Evolutionary conservation across 192 early-diverging fungal species (phyloP).

Genomic region (Podila epicladia): DNA sequence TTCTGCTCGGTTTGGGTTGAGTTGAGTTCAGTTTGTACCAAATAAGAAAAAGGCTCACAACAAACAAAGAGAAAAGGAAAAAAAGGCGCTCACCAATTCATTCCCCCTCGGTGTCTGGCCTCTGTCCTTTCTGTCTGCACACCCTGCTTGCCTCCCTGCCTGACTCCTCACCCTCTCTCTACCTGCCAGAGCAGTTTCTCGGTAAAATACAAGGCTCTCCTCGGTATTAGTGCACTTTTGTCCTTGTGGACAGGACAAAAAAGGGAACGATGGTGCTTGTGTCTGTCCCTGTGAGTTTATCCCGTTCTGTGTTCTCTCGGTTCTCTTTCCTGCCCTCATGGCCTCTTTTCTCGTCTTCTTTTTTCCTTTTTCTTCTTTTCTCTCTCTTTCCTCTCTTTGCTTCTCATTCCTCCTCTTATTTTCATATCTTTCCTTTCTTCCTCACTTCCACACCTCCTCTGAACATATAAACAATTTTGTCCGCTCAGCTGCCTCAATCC

Average conservation of each 20-base stretch:
- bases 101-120: no score
- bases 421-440: slow-evolving; percentile 13
- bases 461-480: not conserved
- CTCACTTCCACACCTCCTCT: slow-evolving; percentile 8
- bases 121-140: no score
- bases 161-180: no score
- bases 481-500: slow-evolving; percentile 6
- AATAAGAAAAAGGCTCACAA: no score
- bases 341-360: not conserved
- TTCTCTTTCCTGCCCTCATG: not conserved
- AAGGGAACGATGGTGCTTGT: slow-evolving; percentile 5
- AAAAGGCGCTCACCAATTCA: no score
- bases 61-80: no score
- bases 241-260: slow-evolving; percentile 3
- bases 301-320: no score
- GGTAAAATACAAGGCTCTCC: not conserved
- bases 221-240: not conserved
- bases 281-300: not conserved
- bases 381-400: not conserved
- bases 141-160: no score
- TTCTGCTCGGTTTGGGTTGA: no score
- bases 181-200: not conserved
- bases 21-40: no score
- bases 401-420: slow-evolving; percentile 9
- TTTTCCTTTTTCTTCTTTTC: not conserved